Percentiles rank a stretch among this genome's conserved stretches.
phyloP scores from a whole-genome alignment of 2,329 filamentous ascomycete species.

The Blastomyces percursus region DNA sequence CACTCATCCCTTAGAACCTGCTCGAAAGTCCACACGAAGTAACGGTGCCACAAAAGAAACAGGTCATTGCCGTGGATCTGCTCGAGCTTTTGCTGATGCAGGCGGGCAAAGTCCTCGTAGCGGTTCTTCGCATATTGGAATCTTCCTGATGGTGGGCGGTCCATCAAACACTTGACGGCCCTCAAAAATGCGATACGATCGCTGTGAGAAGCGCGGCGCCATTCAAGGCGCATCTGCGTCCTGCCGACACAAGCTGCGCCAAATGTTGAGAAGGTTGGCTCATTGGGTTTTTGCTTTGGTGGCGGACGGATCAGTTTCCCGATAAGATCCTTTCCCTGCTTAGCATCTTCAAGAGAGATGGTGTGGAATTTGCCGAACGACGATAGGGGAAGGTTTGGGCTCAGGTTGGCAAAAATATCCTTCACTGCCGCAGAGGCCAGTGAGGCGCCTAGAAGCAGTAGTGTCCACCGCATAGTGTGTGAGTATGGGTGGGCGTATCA shows the following conservation, averaged over 20 bases:
- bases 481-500: not conserved
- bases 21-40: constrained; percentile 14
- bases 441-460: not conserved
- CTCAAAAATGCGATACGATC: constrained; percentile 4
- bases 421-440: not conserved
- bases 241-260: not conserved
- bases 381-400: constrained; percentile 12
- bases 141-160: not conserved
- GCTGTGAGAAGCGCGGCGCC: not conserved
- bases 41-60: constrained; percentile 8
- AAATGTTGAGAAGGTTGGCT: not conserved
- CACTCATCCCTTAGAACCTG: constrained; percentile 14
- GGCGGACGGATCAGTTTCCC: not conserved
- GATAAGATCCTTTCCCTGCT: constrained; percentile 11
- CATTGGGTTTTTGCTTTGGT: not conserved
- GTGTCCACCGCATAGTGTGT: constrained; percentile 4
- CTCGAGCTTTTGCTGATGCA: constrained; percentile 1
- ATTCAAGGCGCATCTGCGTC: not conserved
- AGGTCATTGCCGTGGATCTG: constrained; percentile 1
- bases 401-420: not conserved
- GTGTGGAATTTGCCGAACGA: constrained; percentile 27
- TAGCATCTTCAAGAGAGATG: constrained; percentile 28
- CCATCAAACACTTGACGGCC: constrained; percentile 1
- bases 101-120: constrained; percentile 6
- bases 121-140: constrained; percentile 1